Conservation (phyloP, 805 yeast genomes). For the Saturnispora hagleri region DNA sequence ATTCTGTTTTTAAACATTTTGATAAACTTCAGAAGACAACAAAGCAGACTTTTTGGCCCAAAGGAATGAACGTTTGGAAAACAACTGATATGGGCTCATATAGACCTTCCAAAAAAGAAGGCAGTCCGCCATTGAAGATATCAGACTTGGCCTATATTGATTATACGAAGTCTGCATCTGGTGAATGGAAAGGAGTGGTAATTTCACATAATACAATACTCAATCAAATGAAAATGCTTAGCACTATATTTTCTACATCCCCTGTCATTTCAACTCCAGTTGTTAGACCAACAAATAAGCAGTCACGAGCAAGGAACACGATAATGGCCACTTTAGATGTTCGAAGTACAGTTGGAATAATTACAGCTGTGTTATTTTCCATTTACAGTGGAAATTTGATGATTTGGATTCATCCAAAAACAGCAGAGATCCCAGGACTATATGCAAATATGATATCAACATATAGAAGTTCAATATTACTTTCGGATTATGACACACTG, state of each 20-base stretch:
- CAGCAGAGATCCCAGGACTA: conserved; percentile 74
- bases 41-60: conserved; percentile 45
- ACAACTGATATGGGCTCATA: conserved; percentile 81
- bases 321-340: conserved; percentile 59
- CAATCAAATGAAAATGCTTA: conserved; percentile 77
- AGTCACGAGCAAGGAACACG: conserved; percentile 40
- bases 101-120: conserved; percentile 47
- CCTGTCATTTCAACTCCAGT: conserved; percentile 34
- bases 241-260: conserved; percentile 56
- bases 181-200: conserved; percentile 89
- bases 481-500: conserved; percentile 81
- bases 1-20: conserved; percentile 62
- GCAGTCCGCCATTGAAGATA: conserved; percentile 56
- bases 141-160: conserved; percentile 91
- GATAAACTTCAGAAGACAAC: conserved; percentile 44
- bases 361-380: conserved; percentile 70
- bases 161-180: conserved; percentile 81
- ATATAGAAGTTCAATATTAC: conserved; percentile 59
- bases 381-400: conserved; percentile 78
- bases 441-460: conserved; percentile 74
- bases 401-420: conserved; percentile 67
- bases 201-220: conserved; percentile 80
- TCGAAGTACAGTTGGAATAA: conserved; percentile 76
- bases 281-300: conserved; percentile 44
- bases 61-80: conserved; percentile 65